Percentiles rank a stretch among this genome's conserved stretches.
phyloP scores from a whole-genome alignment of 129 eudicot species.

The Scalesia atractyloides region DNA sequence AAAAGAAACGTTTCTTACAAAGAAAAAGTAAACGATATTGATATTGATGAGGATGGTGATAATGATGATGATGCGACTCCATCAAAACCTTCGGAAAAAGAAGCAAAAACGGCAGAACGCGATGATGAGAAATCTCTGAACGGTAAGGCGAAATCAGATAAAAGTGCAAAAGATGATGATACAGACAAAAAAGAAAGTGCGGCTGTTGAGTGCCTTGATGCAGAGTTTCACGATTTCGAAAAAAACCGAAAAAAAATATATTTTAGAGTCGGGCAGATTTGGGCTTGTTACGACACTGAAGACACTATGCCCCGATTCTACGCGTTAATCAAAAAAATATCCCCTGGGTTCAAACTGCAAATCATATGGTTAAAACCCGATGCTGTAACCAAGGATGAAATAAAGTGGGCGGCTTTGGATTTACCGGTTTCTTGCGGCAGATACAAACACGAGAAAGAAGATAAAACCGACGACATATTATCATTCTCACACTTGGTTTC shows the following conservation, averaged over 20 bases:
- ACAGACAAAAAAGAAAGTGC: conserved; percentile 34
- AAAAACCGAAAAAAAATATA: conserved; percentile 34
- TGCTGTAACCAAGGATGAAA: conserved; percentile 43
- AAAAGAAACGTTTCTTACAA: conserved; percentile 54
- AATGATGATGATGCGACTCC: conserved; percentile 9
- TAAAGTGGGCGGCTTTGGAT: conserved; percentile 43
- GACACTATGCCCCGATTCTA: conserved; percentile 87
- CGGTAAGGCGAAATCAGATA: not conserved
- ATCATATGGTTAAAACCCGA: conserved; percentile 65
- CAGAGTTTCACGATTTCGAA: conserved; percentile 69
- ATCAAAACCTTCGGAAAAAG: conserved; percentile 19
- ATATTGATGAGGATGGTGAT: conserved; percentile 15
- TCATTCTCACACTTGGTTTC: conserved; percentile 63
- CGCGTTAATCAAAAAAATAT: conserved; percentile 47
- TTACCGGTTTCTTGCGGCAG: conserved; percentile 68
- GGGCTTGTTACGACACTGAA: conserved; percentile 65
- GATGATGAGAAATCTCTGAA: not conserved
- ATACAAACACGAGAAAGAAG: conserved; percentile 41
- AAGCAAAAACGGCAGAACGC: conserved; percentile 1
- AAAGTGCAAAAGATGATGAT: conserved; percentile 20
- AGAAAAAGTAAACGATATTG: conserved; percentile 43
- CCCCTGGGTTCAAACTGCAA: conserved; percentile 39
- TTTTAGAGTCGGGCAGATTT: conserved; percentile 56
- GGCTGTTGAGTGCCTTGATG: conserved; percentile 45
- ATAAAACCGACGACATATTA: conserved; percentile 32